Evolutionary conservation across 2,329 filamentous ascomycete genomes (phyloP).

Genomic region (Trichophyton equinum): DNA sequence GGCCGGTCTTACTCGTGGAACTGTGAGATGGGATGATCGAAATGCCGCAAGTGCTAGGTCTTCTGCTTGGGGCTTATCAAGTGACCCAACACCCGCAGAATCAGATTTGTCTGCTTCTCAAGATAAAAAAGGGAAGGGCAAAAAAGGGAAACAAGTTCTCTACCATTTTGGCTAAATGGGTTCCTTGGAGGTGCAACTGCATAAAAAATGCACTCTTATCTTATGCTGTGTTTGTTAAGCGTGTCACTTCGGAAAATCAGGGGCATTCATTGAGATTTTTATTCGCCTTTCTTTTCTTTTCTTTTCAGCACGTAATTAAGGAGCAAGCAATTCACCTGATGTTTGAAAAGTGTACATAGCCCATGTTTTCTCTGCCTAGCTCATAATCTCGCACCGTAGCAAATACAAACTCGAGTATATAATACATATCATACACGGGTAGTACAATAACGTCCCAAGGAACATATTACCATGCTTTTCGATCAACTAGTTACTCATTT

Average conservation of each 20-base stretch:
- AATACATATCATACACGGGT: too few species aligned
- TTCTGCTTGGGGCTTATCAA: constrained; percentile 28
- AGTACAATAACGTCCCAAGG: neutral
- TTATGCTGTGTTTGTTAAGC: neutral
- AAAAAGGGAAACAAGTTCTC: constrained; percentile 24
- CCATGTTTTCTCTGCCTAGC: too few species aligned
- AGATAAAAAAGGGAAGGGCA: constrained; percentile 13
- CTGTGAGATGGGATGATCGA: constrained; percentile 34
- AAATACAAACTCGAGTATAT: neutral
- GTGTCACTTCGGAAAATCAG: neutral
- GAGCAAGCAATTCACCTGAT: too few species aligned
- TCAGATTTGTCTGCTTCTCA: constrained; percentile 13
- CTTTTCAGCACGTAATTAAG: too few species aligned
- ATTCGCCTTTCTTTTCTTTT: too few species aligned
- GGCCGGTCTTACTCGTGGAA: constrained; percentile 36
- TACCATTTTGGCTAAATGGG: constrained; percentile 27
- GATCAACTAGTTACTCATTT: neutral
- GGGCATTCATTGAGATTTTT: neutral
- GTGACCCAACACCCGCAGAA: constrained; percentile 14
- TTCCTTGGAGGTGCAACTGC: neutral
- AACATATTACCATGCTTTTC: neutral
- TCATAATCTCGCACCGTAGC: neutral
- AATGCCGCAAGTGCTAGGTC: constrained; percentile 12
- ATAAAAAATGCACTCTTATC: neutral
- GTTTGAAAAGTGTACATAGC: too few species aligned